Evolutionary conservation across 2,329 filamentous ascomycete species (phyloP).

Genomic region (Neospermospora avenae): DNA sequence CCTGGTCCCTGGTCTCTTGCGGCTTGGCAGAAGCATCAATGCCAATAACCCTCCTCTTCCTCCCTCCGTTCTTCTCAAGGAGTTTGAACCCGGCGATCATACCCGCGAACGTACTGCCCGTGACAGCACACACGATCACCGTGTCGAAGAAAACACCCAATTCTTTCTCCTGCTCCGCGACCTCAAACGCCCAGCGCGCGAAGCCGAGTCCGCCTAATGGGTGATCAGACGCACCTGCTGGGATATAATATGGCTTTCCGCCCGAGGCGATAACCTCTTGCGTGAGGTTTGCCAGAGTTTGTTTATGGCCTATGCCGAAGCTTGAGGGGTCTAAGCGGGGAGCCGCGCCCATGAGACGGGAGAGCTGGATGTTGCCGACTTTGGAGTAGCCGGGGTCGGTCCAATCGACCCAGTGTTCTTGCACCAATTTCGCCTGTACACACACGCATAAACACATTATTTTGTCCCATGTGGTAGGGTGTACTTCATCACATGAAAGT

Average conservation of each 20-base stretch:
- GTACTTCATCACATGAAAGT: neutral
- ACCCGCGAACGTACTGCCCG: slow-evolving; percentile 67
- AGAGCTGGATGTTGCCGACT: slow-evolving; percentile 70
- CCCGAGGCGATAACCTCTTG: slow-evolving; percentile 51
- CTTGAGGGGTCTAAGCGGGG: slow-evolving; percentile 55
- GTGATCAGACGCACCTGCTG: slow-evolving; percentile 68
- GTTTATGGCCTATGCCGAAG: slow-evolving; percentile 69
- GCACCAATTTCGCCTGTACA: slow-evolving; percentile 48
- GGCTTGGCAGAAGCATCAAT: slow-evolving; percentile 63
- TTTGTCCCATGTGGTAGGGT: neutral
- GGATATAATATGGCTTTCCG: slow-evolving; percentile 67
- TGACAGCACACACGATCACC: slow-evolving; percentile 67
- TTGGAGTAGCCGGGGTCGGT: slow-evolving; percentile 55
- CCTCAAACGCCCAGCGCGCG: slow-evolving; percentile 68
- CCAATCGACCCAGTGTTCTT: slow-evolving; percentile 69
- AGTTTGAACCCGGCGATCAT: slow-evolving; percentile 73
- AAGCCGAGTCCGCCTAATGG: slow-evolving; percentile 68
- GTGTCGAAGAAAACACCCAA: slow-evolving; percentile 64
- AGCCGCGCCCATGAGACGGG: slow-evolving; percentile 64
- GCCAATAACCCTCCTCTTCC: slow-evolving; percentile 56
- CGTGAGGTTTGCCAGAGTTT: slow-evolving; percentile 51
- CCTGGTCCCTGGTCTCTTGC: slow-evolving; percentile 60
- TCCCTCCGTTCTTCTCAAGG: slow-evolving; percentile 46
- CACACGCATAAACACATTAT: neutral
- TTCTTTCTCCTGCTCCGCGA: slow-evolving; percentile 58